A percentile compares a stretch with the other conserved stretches of the same genome.
Conservation (phyloP, 129 eudicot genomes). For the Helichrysum umbraculigerum region DNA sequence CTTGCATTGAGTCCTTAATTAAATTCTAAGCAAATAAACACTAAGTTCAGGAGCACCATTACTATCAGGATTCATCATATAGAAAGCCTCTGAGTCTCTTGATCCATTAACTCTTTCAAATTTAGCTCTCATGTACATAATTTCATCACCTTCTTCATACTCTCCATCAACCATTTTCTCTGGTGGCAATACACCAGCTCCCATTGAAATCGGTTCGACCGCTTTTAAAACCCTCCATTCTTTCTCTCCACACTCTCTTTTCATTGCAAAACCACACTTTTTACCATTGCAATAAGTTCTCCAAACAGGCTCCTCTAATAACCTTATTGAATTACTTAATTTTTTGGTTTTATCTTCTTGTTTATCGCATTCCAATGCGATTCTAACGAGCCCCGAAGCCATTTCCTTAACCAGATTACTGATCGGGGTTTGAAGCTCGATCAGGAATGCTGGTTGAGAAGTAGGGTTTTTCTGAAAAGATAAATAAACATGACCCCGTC, state of each 20-base stretch:
- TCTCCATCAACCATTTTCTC: conserved; percentile 39
- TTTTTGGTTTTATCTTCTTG: conserved; percentile 40
- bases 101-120: conserved; percentile 84
- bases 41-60: conserved; percentile 89
- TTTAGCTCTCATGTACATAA: conserved; percentile 88
- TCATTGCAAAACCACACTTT: conserved; percentile 67
- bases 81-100: conserved; percentile 83
- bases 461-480: conserved; percentile 58
- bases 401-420: conserved; percentile 64
- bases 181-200: conserved; percentile 79
- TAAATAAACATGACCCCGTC: conserved; percentile 71
- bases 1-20: conserved; percentile 13
- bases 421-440: conserved; percentile 79
- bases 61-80: conserved; percentile 89
- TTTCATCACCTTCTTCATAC: conserved; percentile 50
- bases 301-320: conserved; percentile 76
- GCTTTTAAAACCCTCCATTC: conserved; percentile 70
- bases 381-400: conserved; percentile 80
- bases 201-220: conserved; percentile 80
- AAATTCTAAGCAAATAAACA: conserved; percentile 78
- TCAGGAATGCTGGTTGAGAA: conserved; percentile 62
- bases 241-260: conserved; percentile 64
- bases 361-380: conserved; percentile 68
- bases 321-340: neutral
- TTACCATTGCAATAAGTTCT: conserved; percentile 80